A percentile compares a stretch with the other conserved stretches of the same genome.
phyloP scores from a whole-genome alignment of 192 early-diverging fungal genomes.

The Umbelopsis sp. region DNA sequence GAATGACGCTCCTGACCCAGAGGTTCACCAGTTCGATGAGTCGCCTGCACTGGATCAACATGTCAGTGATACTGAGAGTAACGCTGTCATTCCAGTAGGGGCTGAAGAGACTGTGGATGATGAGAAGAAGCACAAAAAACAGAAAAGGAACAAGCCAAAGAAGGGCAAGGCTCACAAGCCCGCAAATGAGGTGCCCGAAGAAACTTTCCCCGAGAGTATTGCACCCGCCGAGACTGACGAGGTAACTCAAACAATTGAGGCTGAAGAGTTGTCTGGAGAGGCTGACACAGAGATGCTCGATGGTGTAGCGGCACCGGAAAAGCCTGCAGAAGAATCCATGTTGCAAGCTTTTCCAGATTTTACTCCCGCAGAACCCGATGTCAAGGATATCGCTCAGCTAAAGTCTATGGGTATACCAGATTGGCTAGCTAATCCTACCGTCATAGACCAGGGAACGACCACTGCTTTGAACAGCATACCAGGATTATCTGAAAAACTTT shows the following conservation, averaged over 20 bases:
- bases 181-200: constrained; percentile 22
- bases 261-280: background rate
- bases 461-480: constrained; percentile 46
- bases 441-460: constrained; percentile 50
- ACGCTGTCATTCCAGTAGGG: background rate
- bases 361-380: constrained; percentile 37
- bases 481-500: constrained; percentile 67
- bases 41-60: background rate
- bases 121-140: constrained; percentile 19
- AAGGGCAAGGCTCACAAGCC: constrained; percentile 34
- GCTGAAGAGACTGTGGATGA: constrained; percentile 31
- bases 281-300: constrained; percentile 12
- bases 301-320: constrained; percentile 5
- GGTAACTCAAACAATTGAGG: constrained; percentile 19
- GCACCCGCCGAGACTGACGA: background rate
- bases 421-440: constrained; percentile 85
- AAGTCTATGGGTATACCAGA: constrained; percentile 80
- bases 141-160: constrained; percentile 33
- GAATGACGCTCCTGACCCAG: background rate
- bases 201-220: background rate
- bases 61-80: background rate
- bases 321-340: constrained; percentile 12
- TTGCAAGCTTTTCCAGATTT: constrained; percentile 51
- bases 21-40: background rate
- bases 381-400: constrained; percentile 42